Evolutionary conservation across 805 yeast genomes (phyloP).

Genomic region (Komagataella populi): DNA sequence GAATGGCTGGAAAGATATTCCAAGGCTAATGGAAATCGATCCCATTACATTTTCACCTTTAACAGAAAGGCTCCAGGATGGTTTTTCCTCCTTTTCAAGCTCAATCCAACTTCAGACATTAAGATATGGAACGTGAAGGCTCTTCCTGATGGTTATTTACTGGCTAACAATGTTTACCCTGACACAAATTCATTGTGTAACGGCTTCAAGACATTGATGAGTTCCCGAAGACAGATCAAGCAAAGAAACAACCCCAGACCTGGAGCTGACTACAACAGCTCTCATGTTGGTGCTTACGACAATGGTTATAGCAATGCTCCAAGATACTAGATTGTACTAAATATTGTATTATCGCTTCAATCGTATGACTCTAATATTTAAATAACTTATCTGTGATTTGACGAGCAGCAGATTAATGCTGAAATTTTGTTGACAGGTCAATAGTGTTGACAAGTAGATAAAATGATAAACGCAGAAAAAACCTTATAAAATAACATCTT

Average conservation of each 20-base stretch:
- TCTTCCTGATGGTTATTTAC: conserved; percentile 74
- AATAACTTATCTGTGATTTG: too few relatives aligned
- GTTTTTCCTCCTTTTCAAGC: conserved; percentile 77
- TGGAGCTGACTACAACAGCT: background rate
- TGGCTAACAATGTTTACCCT: conserved; percentile 76
- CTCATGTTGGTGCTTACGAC: background rate
- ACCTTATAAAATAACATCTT: too few relatives aligned
- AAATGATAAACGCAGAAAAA: too few relatives aligned
- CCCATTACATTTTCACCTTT: conserved; percentile 82
- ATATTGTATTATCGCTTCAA: background rate
- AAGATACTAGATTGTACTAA: background rate
- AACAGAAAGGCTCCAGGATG: conserved; percentile 93
- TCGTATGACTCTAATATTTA: background rate
- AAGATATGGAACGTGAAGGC: conserved; percentile 85
- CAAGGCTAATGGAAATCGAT: conserved; percentile 79
- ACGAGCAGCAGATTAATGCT: too few relatives aligned
- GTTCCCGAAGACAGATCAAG: background rate
- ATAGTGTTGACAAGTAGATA: too few relatives aligned
- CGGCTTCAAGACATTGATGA: conserved; percentile 65
- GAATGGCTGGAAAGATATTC: conserved; percentile 84
- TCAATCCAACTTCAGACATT: conserved; percentile 52
- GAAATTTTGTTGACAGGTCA: too few relatives aligned
- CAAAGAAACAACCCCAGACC: background rate
- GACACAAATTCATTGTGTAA: conserved; percentile 81
- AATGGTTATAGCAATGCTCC: background rate